Conservation (phyloP, 805 yeast species). For the Dipodascopsis uninucleata region DNA sequence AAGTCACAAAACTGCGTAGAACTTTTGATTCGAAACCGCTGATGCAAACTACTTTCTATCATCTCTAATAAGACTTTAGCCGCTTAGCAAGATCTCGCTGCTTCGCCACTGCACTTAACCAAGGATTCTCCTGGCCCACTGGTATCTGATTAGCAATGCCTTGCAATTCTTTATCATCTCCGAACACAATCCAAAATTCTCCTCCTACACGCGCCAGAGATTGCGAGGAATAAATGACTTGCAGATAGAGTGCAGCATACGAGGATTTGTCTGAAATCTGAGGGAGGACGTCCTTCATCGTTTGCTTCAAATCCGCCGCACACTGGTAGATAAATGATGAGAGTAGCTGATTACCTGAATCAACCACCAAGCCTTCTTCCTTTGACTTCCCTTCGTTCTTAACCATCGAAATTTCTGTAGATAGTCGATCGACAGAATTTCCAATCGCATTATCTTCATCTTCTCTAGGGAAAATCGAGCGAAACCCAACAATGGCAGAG, state of each 20-base stretch:
- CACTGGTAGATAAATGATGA: conserved; percentile 33
- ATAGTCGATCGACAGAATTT: conserved; percentile 5
- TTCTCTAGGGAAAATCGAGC: conserved; percentile 54
- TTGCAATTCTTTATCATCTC: conserved; percentile 6
- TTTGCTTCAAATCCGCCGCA: conserved; percentile 28
- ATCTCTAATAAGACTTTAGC: conserved; percentile 18
- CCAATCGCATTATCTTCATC: conserved; percentile 25
- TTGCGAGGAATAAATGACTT: conserved; percentile 83
- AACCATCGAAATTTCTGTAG: too few species aligned
- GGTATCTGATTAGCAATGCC: conserved; percentile 7
- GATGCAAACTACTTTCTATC: background rate
- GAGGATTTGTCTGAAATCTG: conserved; percentile 33
- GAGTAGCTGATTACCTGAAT: conserved; percentile 26
- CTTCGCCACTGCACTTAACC: conserved; percentile 28
- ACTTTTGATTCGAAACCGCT: background rate
- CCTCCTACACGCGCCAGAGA: conserved; percentile 69
- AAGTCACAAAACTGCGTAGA: background rate
- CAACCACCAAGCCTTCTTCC: background rate
- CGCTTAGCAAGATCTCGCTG: conserved; percentile 27
- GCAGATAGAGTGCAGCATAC: conserved; percentile 67
- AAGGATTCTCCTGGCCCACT: conserved; percentile 19
- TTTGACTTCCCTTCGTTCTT: background rate
- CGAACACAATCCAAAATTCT: conserved; percentile 53
- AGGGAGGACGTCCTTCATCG: conserved; percentile 31
- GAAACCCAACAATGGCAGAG: conserved; percentile 64